phyloP scores from a whole-genome alignment of 345 rosid species.

The Lenwebbia sp. region DNA sequence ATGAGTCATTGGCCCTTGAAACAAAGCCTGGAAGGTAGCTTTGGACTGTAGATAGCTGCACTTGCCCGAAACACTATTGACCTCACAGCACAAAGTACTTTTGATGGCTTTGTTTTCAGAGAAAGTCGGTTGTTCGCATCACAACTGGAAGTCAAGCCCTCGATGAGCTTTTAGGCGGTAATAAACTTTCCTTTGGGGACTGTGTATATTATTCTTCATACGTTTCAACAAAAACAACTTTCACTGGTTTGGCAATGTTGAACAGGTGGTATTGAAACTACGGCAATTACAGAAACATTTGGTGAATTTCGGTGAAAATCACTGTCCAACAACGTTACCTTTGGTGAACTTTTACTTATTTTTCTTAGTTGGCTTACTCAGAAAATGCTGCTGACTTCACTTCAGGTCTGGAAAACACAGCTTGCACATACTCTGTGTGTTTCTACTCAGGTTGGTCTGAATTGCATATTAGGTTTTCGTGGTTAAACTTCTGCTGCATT shows the following conservation, averaged over 20 bases:
- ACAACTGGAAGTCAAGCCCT: background rate
- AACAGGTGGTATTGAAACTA: background rate
- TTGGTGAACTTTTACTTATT: background rate
- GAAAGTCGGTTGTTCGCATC: background rate
- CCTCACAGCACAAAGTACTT: background rate
- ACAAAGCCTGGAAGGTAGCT: background rate
- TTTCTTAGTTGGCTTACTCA: background rate
- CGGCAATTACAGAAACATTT: background rate
- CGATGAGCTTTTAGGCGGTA: background rate
- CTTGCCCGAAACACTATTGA: too few species aligned
- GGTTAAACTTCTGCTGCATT: background rate
- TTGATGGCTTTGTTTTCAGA: background rate
- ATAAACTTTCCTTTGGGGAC: background rate
- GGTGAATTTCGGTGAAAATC: background rate
- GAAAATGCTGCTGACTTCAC: background rate
- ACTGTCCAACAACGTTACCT: background rate
- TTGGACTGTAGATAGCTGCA: too few species aligned
- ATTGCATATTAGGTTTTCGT: background rate
- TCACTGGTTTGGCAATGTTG: background rate
- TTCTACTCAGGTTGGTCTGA: constrained; percentile 58
- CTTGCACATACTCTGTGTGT: constrained; percentile 86
- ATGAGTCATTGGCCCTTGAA: background rate
- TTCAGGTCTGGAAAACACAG: constrained; percentile 88
- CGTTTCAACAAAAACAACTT: background rate
- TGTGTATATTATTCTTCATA: background rate